phyloP scores from a whole-genome alignment of 345 rosid species.

The Citrus glauca region DNA sequence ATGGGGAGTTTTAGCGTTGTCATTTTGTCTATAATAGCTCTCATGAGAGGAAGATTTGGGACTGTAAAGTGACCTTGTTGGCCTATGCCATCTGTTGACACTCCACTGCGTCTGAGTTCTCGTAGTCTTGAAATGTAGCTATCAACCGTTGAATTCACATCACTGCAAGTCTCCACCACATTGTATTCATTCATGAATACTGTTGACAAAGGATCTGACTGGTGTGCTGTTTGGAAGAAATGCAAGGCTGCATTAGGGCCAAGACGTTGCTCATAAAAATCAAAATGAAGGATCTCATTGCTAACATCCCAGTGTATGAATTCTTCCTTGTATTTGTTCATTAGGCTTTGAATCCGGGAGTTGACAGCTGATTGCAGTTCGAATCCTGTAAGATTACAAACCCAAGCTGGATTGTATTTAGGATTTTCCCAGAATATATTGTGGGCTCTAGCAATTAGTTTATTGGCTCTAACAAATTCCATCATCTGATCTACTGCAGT shows the following conservation, averaged over 20 bases:
- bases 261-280: slow-evolving; percentile 61
- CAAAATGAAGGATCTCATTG: slow-evolving; percentile 86
- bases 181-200: slow-evolving; percentile 78
- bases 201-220: slow-evolving; percentile 59
- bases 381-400: slow-evolving; percentile 34
- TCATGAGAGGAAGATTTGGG: slow-evolving; percentile 65
- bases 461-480: slow-evolving; percentile 52
- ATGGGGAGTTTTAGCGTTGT: slow-evolving; percentile 70
- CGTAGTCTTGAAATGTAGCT: slow-evolving; percentile 45
- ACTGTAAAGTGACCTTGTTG: slow-evolving; percentile 66
- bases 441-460: slow-evolving; percentile 68
- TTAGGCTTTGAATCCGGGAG: slow-evolving; percentile 58
- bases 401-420: slow-evolving; percentile 63
- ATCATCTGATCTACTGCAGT: slow-evolving; percentile 60
- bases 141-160: slow-evolving; percentile 65
- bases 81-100: slow-evolving; percentile 63
- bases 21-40: slow-evolving; percentile 68
- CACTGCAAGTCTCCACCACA: slow-evolving; percentile 76
- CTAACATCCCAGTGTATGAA: slow-evolving; percentile 85
- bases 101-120: slow-evolving; percentile 48
- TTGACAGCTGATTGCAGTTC: slow-evolving; percentile 52
- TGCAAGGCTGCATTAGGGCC: slow-evolving; percentile 60
- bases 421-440: slow-evolving; percentile 96
- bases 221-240: slow-evolving; percentile 57
- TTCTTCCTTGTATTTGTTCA: slow-evolving; percentile 70